Evolutionary conservation across 148 eudicot genomes (phyloP), one percentile per base, ranked within the genome.

Genomic region (Silene conica): DNA sequence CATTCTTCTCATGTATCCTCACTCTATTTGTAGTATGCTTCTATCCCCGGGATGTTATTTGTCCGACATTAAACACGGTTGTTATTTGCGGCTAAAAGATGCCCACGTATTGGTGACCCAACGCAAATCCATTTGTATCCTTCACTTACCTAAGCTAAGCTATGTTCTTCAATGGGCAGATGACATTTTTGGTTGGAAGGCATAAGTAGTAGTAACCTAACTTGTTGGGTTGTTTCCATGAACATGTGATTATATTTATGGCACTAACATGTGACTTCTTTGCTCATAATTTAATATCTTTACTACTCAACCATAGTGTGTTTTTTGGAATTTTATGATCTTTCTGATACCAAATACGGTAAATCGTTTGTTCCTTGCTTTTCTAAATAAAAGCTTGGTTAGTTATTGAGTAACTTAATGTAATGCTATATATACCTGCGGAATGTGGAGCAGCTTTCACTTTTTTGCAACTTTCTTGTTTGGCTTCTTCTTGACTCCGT

Each of bases 121-220:
- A 67, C 38, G 31, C 57, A 48, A 60, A 19, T 73, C 46, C 66
- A 50, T 58, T 78, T 66, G 50, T 48, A 72, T 43, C 22, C 54
- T 48, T 13, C 34, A n/a, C 18, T 18, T 13, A 12, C 10, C 38
- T n/a, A n/a, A n/a, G n/a, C 62, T 50, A 7, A 31, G 19, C 60
- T 73, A 21, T 63, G 48, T 73, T 60, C 22, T 73, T 21, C 23
- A 60, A 34, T 28, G 60, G 43, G 55, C 57, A 67, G n/a, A 28
- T 73, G 56, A 2, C 22, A 48, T 20, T 46, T 46, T 45, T 67
- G 41, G 69, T 46, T 50, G 61, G 61, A 73, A 22, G 69, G 22
- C 34, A 73, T 67, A 59, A 73, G 67, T 71, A 16, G 60, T 63
- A 6, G 26, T 52, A 38, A 63, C 43, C 43, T 71, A 22, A 25